Conservation (phyloP, 2,329 filamentous ascomycete species). For the Colletotrichum viniferum region DNA sequence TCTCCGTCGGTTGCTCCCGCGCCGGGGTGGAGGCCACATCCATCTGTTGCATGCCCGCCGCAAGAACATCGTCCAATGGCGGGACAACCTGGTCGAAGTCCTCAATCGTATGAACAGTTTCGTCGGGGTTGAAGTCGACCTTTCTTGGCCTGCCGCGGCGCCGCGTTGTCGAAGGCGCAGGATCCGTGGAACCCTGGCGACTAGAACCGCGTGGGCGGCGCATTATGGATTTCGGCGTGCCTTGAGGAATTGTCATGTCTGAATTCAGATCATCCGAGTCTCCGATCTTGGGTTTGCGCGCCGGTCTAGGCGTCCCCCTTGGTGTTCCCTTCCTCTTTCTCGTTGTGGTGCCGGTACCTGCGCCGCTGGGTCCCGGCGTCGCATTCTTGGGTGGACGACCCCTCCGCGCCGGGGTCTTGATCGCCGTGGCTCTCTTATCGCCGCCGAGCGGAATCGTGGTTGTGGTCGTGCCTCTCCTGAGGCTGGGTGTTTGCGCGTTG, state of each 20-base stretch:
- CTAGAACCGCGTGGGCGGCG: slow-evolving; percentile 25
- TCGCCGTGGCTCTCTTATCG: slow-evolving; percentile 39
- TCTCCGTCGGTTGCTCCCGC: neutral
- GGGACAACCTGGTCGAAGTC: slow-evolving; percentile 11
- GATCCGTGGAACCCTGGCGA: slow-evolving; percentile 3
- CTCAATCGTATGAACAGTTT: slow-evolving; percentile 26
- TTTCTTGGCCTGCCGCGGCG: slow-evolving; percentile 7
- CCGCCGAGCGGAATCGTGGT: slow-evolving; percentile 58
- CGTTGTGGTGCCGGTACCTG: slow-evolving; percentile 29
- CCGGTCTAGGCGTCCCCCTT: slow-evolving; percentile 35
- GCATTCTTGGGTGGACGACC: slow-evolving; percentile 55
- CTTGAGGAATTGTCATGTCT: slow-evolving; percentile 28
- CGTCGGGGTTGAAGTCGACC: slow-evolving; percentile 10
- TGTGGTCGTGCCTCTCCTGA: slow-evolving; percentile 47
- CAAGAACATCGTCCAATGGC: slow-evolving; percentile 13
- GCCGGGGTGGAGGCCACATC: slow-evolving; percentile 32
- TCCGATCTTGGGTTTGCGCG: slow-evolving; percentile 33
- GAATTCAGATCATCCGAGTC: slow-evolving; percentile 31
- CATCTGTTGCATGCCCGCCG: slow-evolving; percentile 30
- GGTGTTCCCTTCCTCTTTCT: slow-evolving; percentile 54
- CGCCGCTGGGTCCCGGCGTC: slow-evolving; percentile 50
- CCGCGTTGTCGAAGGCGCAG: slow-evolving; percentile 4
- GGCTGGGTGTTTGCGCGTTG: slow-evolving; percentile 45
- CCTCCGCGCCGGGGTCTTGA: slow-evolving; percentile 44
- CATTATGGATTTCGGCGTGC: slow-evolving; percentile 35